phyloP scores from a whole-genome alignment of 257 asterid genomes.

The Solanum dulcamara region DNA sequence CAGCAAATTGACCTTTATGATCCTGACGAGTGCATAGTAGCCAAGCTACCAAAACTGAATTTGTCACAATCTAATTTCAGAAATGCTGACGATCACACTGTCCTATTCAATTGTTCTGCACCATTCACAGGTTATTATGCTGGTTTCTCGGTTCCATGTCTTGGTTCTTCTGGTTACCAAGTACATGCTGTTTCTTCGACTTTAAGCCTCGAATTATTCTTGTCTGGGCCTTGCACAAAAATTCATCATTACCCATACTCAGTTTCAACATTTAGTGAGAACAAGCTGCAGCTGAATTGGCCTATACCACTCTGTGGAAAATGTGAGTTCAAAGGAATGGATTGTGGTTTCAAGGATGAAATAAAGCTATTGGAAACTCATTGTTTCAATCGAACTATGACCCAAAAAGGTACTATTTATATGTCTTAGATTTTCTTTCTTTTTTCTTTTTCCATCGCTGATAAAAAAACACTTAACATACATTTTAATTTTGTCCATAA shows the following conservation, averaged over 20 bases:
- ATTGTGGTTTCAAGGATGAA: neutral
- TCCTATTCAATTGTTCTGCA: neutral
- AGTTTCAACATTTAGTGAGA: neutral
- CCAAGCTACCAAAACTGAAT: neutral
- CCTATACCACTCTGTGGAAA: neutral
- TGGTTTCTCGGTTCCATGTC: neutral
- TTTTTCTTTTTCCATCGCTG: neutral
- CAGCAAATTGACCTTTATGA: neutral
- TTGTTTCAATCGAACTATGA: neutral
- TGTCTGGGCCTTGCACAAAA: neutral
- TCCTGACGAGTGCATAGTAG: neutral
- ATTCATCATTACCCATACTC: neutral
- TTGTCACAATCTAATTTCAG: neutral
- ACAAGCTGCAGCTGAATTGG: neutral
- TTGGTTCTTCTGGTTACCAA: neutral
- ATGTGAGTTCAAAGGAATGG: neutral
- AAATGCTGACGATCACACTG: neutral
- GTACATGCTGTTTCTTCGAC: neutral
- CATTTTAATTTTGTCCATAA: neutral
- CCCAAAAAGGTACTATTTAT: neutral
- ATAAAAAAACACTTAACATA: neutral
- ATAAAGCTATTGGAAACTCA: neutral
- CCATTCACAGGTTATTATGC: accelerated
- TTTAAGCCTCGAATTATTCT: accelerated
- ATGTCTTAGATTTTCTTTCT: neutral